phyloP scores from a whole-genome alignment of 192 early-diverging fungal species.

The Borealophlyctis nickersoniae region DNA sequence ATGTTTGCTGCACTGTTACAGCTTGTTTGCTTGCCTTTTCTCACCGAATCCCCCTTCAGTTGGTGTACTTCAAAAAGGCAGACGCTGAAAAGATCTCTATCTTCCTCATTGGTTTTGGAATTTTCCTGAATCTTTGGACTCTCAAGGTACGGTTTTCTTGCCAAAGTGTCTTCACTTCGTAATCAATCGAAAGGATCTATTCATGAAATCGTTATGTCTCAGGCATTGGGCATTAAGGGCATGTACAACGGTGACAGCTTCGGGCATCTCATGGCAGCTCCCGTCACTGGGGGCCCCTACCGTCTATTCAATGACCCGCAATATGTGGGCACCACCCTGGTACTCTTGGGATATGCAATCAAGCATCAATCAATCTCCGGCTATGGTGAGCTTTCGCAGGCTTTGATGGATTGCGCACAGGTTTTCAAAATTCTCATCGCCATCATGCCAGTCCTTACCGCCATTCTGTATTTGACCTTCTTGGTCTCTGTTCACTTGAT shows the following conservation, averaged over 20 bases:
- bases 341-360: conserved; percentile 49
- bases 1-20: conserved; percentile 18
- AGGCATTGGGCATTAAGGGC: conserved; percentile 56
- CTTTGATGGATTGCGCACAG: neutral
- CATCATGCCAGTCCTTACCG: conserved; percentile 32
- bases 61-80: too few relatives aligned
- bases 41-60: too few relatives aligned
- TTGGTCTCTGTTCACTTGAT: conserved; percentile 51
- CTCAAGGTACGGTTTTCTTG: conserved; percentile 28
- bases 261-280: conserved; percentile 54
- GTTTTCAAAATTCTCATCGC: neutral
- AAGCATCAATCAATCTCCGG: conserved; percentile 49
- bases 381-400: conserved; percentile 25
- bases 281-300: conserved; percentile 53
- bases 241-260: conserved; percentile 65
- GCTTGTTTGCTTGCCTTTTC: too few relatives aligned
- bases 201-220: too few relatives aligned
- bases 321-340: conserved; percentile 54
- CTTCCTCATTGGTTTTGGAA: conserved; percentile 38
- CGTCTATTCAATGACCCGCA: conserved; percentile 53
- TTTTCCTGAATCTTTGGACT: conserved; percentile 54
- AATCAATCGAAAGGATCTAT: too few relatives aligned
- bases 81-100: too few relatives aligned
- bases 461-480: conserved; percentile 47
- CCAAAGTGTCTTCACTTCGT: too few relatives aligned